Evolutionary conservation across 2,329 filamentous ascomycete genomes (phyloP), one percentile per base, ranked within the genome.

Genomic region (Mollisiaceae sp.): DNA sequence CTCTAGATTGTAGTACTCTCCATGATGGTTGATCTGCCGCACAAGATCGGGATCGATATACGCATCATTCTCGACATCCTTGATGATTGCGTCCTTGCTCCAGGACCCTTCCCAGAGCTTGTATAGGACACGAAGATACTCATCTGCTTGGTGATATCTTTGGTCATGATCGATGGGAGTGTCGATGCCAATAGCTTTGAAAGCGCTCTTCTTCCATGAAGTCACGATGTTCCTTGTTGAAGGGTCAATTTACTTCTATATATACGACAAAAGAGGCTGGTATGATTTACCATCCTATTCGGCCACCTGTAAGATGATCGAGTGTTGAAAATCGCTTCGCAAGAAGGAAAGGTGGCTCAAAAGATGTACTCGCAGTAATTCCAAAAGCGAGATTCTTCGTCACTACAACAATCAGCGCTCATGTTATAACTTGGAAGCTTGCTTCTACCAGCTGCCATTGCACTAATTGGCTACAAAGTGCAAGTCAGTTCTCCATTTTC

Each of bases 101-200:
- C 89, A 91, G 0, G 87, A 90, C 0, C 86, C 87, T 71, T 91
- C 84, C 75, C 87, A 84, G 1, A 91, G 83, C 72, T 91, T 91
- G 78, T 90, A 86, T 70, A 86, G 82, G 32, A 89, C 86, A 66
- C 83, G 78, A 74, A 88, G 79, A 75, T 87, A 91, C 76, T 87
- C 89, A 71, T 87, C 88, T 20, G 83, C 89, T 39, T 85, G 82
- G 12, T 79, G 82, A 69, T 91, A 91, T 62, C 87, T 81, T 68
- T 88, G 86, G 68, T 91, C 89, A 72, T 91, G 89, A 78, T 83
- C 68, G 57, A 86, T 84, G 0, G 83, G 83, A 4, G 76, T 82
- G 15, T 87, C 83, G 1, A 88, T 72, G 0, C 86, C 86, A 62
- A 89, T 87, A 0, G 85, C 85, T 70, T 88, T 87, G 74, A 87